phyloP scores from a whole-genome alignment of 2,329 filamentous ascomycete species.

The Alternaria sp. region DNA sequence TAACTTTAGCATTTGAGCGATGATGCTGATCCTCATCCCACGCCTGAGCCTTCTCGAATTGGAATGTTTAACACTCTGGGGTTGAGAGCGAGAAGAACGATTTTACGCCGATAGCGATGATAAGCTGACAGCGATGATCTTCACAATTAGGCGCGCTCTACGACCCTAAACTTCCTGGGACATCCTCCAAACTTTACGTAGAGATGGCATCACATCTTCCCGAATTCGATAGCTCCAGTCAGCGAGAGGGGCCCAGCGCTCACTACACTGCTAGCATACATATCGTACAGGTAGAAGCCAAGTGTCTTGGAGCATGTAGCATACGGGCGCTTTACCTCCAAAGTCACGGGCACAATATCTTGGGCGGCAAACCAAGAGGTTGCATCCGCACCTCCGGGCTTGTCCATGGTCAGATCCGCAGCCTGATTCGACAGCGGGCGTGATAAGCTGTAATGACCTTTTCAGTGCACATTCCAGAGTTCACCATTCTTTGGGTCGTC shows the following conservation, averaged over 20 bases:
- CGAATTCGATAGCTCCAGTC: not conserved
- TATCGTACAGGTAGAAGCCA: not conserved
- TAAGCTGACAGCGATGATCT: not conserved
- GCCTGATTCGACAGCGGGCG: constrained; percentile 15
- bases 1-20: too few species aligned
- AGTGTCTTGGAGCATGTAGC: constrained; percentile 11
- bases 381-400: constrained; percentile 17
- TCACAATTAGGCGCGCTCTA: not conserved
- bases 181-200: not conserved
- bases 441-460: constrained; percentile 18
- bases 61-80: not conserved
- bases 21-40: not conserved
- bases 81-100: not conserved
- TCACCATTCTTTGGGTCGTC: constrained; percentile 13
- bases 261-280: not conserved
- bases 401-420: not conserved
- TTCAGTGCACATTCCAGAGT: constrained; percentile 18
- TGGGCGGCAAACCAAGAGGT: constrained; percentile 11
- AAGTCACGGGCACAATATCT: constrained; percentile 21
- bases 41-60: not conserved
- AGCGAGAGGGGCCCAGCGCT: not conserved
- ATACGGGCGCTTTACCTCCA: constrained; percentile 3
- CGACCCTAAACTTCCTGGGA: not conserved
- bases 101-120: not conserved
- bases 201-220: not conserved